Conservation (phyloP, 192 early-diverging fungal species). For the Coemansia umbellata region DNA sequence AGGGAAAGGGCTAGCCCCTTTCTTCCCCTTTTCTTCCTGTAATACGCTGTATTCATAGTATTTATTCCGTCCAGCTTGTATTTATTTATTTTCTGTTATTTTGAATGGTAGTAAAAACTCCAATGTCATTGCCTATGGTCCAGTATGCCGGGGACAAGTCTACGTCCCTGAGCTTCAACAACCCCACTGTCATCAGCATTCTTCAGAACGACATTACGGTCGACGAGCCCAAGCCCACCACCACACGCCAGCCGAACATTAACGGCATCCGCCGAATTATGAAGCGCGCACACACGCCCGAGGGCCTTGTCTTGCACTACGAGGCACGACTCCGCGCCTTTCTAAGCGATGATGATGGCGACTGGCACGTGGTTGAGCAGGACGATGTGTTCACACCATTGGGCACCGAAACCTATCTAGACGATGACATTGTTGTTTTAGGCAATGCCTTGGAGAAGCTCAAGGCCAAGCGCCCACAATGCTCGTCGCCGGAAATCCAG, state of each 20-base stretch:
- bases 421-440: slow-evolving; percentile 37
- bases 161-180: neutral
- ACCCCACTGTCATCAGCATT: slow-evolving; percentile 12
- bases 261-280: slow-evolving; percentile 34
- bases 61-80: no score
- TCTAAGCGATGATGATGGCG: slow-evolving; percentile 22
- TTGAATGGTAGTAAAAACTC: no score
- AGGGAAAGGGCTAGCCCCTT: no score
- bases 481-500: slow-evolving; percentile 16
- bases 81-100: no score
- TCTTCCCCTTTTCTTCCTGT: no score
- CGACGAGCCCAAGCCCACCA: neutral
- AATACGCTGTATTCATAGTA: no score
- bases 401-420: slow-evolving; percentile 21
- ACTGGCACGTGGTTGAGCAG: slow-evolving; percentile 40
- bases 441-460: slow-evolving; percentile 12
- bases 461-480: neutral
- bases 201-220: slow-evolving; percentile 5
- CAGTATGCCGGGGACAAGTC: neutral
- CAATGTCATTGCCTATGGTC: neutral
- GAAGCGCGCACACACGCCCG: slow-evolving; percentile 43
- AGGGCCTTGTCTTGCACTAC: slow-evolving; percentile 38
- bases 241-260: slow-evolving; percentile 11
- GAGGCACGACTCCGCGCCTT: slow-evolving; percentile 32
- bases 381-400: slow-evolving; percentile 34